These are phyloP conservation scores for Neopestalotiopsis sp. DNA, from an alignment of 2,329 filamentous ascomycete species.

Conservation along the genomic window DNA sequence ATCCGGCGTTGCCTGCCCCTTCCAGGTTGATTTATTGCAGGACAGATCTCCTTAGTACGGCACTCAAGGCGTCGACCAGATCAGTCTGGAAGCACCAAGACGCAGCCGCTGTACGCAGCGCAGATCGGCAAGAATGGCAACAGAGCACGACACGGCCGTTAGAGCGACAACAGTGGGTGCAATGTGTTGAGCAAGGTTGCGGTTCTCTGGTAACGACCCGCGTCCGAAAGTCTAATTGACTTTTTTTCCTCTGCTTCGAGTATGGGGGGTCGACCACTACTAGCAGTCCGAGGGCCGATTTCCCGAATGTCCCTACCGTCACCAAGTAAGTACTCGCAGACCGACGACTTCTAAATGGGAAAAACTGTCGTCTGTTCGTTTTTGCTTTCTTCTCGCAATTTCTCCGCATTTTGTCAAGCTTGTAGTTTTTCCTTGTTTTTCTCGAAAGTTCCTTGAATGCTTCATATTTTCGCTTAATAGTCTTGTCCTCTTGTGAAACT, in stretches of 20 bases:
- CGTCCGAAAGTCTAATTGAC: neutral
- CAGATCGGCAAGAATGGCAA: neutral
- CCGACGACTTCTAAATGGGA: too few relatives aligned
- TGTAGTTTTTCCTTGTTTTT: too few relatives aligned
- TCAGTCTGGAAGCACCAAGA: neutral
- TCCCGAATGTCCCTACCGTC: neutral
- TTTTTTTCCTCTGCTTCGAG: neutral
- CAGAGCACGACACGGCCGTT: neutral
- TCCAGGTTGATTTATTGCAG: too few relatives aligned
- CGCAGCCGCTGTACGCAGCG: neutral
- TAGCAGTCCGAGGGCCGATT: neutral
- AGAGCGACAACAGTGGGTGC: neutral
- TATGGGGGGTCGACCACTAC: neutral
- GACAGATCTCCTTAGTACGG: neutral
- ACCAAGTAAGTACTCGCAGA: too few relatives aligned
- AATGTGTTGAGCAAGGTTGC: constrained; percentile 1
- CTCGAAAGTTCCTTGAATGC: neutral
- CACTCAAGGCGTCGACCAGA: neutral
- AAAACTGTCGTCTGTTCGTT: too few relatives aligned
- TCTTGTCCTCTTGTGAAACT: neutral
- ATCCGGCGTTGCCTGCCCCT: too few relatives aligned
- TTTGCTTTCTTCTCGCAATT: too few relatives aligned
- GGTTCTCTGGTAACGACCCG: neutral
- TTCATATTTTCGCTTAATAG: neutral
- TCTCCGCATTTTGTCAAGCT: too few relatives aligned